Percentiles rank a stretch among this genome's conserved stretches.
Conservation (phyloP, 192 early-diverging fungal species). For the Spinellus fusiger region DNA sequence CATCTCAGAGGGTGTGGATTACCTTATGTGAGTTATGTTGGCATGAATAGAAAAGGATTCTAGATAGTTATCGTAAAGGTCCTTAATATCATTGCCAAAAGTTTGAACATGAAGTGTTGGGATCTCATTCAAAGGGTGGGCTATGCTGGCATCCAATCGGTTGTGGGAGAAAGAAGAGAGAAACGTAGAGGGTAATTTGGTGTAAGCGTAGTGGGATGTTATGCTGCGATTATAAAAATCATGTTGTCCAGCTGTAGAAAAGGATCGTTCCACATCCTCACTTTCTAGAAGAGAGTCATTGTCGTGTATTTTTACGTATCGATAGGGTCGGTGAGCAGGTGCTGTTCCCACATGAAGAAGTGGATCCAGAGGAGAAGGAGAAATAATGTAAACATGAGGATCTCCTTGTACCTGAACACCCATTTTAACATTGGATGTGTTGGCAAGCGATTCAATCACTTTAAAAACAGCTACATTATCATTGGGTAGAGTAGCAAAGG, state of each 20-base stretch:
- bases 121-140: background rate
- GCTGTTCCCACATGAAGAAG: background rate
- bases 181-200: background rate
- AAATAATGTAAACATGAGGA: background rate
- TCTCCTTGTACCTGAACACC: background rate
- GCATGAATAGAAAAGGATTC: background rate
- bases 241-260: background rate
- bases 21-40: conserved; percentile 1
- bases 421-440: background rate
- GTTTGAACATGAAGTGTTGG: background rate
- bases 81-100: background rate
- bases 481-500: background rate
- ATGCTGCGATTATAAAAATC: background rate
- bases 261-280: background rate
- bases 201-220: background rate
- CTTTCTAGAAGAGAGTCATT: background rate
- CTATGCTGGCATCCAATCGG: background rate
- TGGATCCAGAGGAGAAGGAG: background rate
- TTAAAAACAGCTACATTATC: background rate
- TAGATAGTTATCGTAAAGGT: background rate
- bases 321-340: background rate
- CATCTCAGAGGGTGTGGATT: too few relatives aligned
- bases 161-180: background rate
- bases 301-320: background rate
- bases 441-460: background rate